phyloP scores from a whole-genome alignment of 169 alveolate genomes.

The Cardiosporidium cionae region DNA sequence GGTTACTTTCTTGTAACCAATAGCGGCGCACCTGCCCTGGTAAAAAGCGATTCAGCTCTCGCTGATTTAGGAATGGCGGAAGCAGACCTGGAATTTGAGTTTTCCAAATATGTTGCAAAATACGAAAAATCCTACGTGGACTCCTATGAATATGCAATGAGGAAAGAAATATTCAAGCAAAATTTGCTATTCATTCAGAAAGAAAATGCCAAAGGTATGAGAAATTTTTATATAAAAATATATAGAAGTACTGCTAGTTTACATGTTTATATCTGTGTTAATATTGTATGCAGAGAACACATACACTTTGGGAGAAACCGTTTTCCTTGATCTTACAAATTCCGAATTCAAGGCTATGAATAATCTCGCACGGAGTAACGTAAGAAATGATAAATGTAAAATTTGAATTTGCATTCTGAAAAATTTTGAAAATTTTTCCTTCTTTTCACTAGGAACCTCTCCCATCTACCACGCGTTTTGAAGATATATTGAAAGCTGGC shows the following conservation, averaged over 20 bases:
- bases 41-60: too few relatives aligned
- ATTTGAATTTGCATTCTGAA: not conserved
- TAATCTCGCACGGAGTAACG: not conserved
- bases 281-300: not conserved
- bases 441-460: too few relatives aligned
- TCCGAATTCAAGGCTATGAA: not conserved
- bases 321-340: not conserved
- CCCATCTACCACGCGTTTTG: too few relatives aligned
- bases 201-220: too few relatives aligned
- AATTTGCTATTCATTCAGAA: not conserved
- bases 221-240: too few relatives aligned
- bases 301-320: not conserved
- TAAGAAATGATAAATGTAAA: not conserved
- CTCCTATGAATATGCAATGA: not conserved
- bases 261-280: too few relatives aligned
- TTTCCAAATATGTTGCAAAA: not conserved
- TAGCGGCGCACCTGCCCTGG: too few relatives aligned
- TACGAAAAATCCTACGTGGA: not conserved
- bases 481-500: not conserved
- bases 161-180: not conserved
- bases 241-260: too few relatives aligned
- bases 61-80: too few relatives aligned
- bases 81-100: too few relatives aligned
- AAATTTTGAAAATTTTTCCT: not conserved
- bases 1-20: too few relatives aligned